phyloP scores from a whole-genome alignment of 805 yeast genomes.

The Tetrapisispora taiwanensis region DNA sequence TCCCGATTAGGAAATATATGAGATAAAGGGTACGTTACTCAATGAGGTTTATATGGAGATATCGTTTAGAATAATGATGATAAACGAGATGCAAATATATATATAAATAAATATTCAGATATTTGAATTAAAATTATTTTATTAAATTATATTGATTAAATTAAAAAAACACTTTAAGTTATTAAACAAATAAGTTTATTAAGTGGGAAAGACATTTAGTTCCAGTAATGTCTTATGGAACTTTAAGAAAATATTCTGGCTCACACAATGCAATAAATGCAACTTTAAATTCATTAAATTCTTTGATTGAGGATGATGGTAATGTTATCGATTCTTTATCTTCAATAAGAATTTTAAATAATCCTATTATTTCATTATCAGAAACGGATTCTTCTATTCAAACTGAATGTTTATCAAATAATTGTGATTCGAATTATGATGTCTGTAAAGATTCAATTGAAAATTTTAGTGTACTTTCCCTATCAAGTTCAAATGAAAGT shows the following conservation, averaged over 20 bases:
- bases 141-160: too few relatives aligned
- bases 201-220: too few relatives aligned
- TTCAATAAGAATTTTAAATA: slow-evolving; percentile 12
- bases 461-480: slow-evolving; percentile 15
- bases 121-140: too few relatives aligned
- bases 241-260: neutral
- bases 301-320: neutral
- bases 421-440: slow-evolving; percentile 3
- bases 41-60: too few relatives aligned
- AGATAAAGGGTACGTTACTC: too few relatives aligned
- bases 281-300: neutral
- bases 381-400: neutral
- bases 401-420: slow-evolving; percentile 2
- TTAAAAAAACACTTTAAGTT: too few relatives aligned
- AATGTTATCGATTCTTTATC: slow-evolving; percentile 2
- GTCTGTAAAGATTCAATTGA: slow-evolving; percentile 5
- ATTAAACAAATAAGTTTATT: too few relatives aligned
- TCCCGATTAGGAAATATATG: too few relatives aligned
- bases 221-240: slow-evolving; percentile 1
- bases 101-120: too few relatives aligned
- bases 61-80: too few relatives aligned
- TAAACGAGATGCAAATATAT: too few relatives aligned
- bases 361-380: slow-evolving; percentile 5
- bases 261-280: neutral
- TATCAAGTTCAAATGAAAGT: slow-evolving; percentile 3